phyloP scores from a whole-genome alignment of 192 early-diverging fungal species.

The Haplosporangium gracile region DNA sequence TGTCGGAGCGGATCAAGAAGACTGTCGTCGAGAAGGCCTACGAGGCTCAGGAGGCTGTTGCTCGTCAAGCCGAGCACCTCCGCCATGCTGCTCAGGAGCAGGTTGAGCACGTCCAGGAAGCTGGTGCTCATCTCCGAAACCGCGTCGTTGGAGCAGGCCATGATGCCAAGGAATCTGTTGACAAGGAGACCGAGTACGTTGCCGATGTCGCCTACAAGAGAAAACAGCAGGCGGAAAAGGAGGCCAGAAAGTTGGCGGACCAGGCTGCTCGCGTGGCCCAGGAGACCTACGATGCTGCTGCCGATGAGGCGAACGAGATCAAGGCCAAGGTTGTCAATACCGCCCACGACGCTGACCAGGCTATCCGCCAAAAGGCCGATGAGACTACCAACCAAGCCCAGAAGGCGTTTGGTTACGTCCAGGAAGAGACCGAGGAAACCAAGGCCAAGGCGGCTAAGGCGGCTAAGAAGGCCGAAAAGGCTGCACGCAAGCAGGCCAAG shows the following conservation, averaged over 20 bases:
- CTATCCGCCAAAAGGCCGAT: not conserved
- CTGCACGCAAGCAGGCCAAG: slow-evolving; percentile 16
- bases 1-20: slow-evolving; percentile 38
- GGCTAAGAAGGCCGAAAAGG: not conserved
- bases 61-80: slow-evolving; percentile 20
- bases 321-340: slow-evolving; percentile 21
- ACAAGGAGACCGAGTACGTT: slow-evolving; percentile 20
- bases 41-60: slow-evolving; percentile 40
- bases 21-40: slow-evolving; percentile 30
- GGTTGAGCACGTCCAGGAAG: slow-evolving; percentile 15
- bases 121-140: slow-evolving; percentile 18
- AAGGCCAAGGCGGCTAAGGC: not conserved
- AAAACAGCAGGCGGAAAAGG: slow-evolving; percentile 29
- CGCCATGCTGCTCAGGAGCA: slow-evolving; percentile 22
- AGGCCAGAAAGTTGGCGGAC: slow-evolving; percentile 12
- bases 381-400: slow-evolving; percentile 16
- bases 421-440: not conserved
- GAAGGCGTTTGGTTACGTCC: not conserved
- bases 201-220: slow-evolving; percentile 7
- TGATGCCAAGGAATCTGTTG: slow-evolving; percentile 19
- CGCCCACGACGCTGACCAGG: slow-evolving; percentile 3
- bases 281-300: slow-evolving; percentile 19
- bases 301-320: slow-evolving; percentile 17
- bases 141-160: slow-evolving; percentile 1
- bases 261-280: slow-evolving; percentile 26